A percentile compares a stretch with the other conserved stretches of the same genome.
Conservation (phyloP, 345 rosid genomes). For the Eutrema japonicum region DNA sequence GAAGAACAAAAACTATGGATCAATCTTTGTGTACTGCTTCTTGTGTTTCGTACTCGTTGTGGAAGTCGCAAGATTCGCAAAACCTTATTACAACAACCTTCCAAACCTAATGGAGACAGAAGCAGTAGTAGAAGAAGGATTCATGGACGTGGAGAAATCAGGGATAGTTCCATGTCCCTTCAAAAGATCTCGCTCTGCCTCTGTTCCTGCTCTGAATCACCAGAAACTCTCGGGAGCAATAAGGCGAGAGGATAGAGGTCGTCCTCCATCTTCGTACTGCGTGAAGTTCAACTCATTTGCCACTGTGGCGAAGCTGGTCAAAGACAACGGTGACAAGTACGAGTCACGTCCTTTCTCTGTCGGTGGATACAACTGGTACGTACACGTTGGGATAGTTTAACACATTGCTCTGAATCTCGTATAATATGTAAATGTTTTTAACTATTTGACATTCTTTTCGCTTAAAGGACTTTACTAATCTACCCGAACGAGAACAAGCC, state of each 20-base stretch:
- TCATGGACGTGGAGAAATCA: slow-evolving; percentile 11
- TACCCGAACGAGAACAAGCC: slow-evolving; percentile 33
- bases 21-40: slow-evolving; percentile 29
- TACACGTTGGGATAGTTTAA: not conserved
- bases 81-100: slow-evolving; percentile 40
- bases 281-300: slow-evolving; percentile 37
- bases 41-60: slow-evolving; percentile 30
- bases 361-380: slow-evolving; percentile 44
- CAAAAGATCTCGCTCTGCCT: slow-evolving; percentile 1
- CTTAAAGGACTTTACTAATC: slow-evolving; percentile 32
- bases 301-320: slow-evolving; percentile 13
- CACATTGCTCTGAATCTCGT: not conserved
- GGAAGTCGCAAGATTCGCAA: slow-evolving; percentile 32
- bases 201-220: slow-evolving; percentile 8
- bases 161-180: slow-evolving; percentile 25
- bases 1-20: slow-evolving; percentile 17
- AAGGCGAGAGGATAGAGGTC: slow-evolving; percentile 21
- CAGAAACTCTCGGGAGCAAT: slow-evolving; percentile 15
- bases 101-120: slow-evolving; percentile 17
- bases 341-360: slow-evolving; percentile 40
- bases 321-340: slow-evolving; percentile 33
- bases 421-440: not conserved
- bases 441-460: not conserved
- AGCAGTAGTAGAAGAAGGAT: slow-evolving; percentile 33
- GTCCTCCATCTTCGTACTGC: slow-evolving; percentile 40